These are phyloP conservation scores for Candida vartiovaarae DNA, from an alignment of 805 yeast species.

Conservation along the genomic window DNA sequence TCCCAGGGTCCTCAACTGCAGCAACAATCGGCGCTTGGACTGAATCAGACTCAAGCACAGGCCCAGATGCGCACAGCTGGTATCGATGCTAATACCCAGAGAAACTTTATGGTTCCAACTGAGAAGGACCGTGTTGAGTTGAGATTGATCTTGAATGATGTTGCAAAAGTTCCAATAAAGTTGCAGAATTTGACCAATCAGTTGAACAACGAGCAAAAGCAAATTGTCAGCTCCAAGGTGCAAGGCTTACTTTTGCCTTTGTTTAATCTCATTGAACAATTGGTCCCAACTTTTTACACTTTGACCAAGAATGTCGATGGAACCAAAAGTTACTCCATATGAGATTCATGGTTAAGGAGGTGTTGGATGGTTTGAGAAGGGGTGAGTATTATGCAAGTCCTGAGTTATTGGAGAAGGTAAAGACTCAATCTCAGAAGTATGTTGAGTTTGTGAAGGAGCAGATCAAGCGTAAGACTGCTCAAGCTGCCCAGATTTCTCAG, in stretches of 20 bases:
- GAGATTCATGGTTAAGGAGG: constrained; percentile 71
- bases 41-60: constrained; percentile 16
- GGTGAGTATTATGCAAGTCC: constrained; percentile 67
- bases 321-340: constrained; percentile 71
- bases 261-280: constrained; percentile 62
- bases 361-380: constrained; percentile 59
- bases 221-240: constrained; percentile 47
- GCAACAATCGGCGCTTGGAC: constrained; percentile 11
- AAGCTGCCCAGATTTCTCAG: constrained; percentile 28
- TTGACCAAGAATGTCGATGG: constrained; percentile 71
- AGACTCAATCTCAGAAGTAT: constrained; percentile 66
- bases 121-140: constrained; percentile 59
- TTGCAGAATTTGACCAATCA: constrained; percentile 58
- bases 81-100: constrained; percentile 1
- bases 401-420: constrained; percentile 61
- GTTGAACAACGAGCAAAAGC: constrained; percentile 59
- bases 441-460: constrained; percentile 70
- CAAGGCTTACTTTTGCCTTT: constrained; percentile 42
- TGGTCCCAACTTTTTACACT: constrained; percentile 71
- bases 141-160: constrained; percentile 61
- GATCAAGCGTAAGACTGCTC: constrained; percentile 26
- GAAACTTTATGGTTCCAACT: constrained; percentile 31
- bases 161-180: constrained; percentile 56
- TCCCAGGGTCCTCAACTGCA: constrained; percentile 1
- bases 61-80: neutral